These are phyloP conservation scores for Microthyrium microscopicum DNA, from an alignment of 2,329 filamentous ascomycete species.

Conservation along the genomic window DNA sequence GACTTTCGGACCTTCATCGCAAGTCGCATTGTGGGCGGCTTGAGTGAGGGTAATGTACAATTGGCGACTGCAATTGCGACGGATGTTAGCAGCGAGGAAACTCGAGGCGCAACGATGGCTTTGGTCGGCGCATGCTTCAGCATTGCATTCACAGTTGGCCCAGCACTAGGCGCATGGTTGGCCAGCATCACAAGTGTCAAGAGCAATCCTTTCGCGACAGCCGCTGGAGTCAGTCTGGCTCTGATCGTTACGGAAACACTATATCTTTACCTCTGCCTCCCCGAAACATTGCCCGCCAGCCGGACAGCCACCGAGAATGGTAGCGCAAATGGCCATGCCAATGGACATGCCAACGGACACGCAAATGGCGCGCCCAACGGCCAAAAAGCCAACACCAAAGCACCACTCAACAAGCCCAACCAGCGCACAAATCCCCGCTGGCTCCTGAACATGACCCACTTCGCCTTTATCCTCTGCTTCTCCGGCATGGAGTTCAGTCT, in stretches of 20 bases:
- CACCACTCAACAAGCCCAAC: constrained; percentile 12
- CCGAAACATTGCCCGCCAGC: constrained; percentile 62
- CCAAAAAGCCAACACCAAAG: constrained; percentile 10
- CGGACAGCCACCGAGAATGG: constrained; percentile 3
- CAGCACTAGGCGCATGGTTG: constrained; percentile 75
- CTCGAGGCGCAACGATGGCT: constrained; percentile 83
- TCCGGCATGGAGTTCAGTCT: constrained; percentile 96
- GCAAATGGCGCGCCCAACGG: constrained; percentile 9
- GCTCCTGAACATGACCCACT: constrained; percentile 70
- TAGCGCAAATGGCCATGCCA: constrained; percentile 5
- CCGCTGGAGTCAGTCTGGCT: constrained; percentile 71
- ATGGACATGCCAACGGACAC: constrained; percentile 13
- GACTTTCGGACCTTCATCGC: constrained; percentile 94
- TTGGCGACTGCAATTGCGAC: constrained; percentile 91
- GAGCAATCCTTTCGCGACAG: constrained; percentile 84
- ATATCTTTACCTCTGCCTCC: constrained; percentile 71
- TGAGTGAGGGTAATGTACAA: constrained; percentile 95
- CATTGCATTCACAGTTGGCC: constrained; percentile 91
- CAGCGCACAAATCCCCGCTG: constrained; percentile 64
- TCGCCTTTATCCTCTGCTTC: constrained; percentile 89
- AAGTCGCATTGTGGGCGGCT: constrained; percentile 77
- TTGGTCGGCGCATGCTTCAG: constrained; percentile 93
- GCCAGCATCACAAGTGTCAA: constrained; percentile 61
- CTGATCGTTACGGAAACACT: constrained; percentile 75
- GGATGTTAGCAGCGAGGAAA: constrained; percentile 76